Evolutionary conservation across 1,284 basidiomycete species (phyloP).

Genomic region (Apiotrichum akiyoshidainum): DNA sequence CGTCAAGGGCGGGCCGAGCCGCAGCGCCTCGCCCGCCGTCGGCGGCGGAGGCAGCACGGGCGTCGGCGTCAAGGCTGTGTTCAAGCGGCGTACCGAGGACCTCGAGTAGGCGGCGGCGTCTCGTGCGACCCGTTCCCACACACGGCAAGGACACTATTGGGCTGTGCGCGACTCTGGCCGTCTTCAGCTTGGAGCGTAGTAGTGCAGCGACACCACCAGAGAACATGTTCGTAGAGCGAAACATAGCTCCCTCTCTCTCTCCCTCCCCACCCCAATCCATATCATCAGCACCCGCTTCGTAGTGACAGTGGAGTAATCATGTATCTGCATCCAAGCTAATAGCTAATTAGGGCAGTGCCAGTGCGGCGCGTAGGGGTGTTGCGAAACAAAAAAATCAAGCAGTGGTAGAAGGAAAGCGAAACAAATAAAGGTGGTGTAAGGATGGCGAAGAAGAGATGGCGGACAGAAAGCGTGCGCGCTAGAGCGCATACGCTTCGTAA

Average conservation of each 20-base stretch:
- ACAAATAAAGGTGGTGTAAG: not conserved
- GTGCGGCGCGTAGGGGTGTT: not conserved
- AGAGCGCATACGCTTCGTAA: not conserved
- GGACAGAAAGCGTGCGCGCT: not conserved
- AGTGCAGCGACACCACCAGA: too few relatives aligned
- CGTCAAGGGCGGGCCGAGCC: constrained; percentile 12
- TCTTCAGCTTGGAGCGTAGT: too few relatives aligned
- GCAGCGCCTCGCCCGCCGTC: constrained; percentile 17
- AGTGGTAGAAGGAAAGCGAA: not conserved
- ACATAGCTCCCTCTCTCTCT: too few relatives aligned
- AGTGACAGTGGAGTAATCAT: not conserved
- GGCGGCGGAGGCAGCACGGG: not conserved
- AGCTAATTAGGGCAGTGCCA: not conserved
- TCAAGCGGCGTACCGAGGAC: constrained; percentile 16
- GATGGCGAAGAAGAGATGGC: not conserved
- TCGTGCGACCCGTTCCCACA: too few relatives aligned
- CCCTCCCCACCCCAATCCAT: too few relatives aligned
- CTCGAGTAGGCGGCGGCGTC: not conserved
- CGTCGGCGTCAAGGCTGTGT: constrained; percentile 20
- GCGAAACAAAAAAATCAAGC: not conserved
- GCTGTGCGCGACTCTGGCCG: too few relatives aligned
- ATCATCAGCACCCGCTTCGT: not conserved
- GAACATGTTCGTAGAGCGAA: too few relatives aligned
- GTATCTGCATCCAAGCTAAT: constrained; percentile 3
- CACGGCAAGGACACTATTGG: not conserved